phyloP scores from a whole-genome alignment of 495 filamentous ascomycete genomes.

The Parmelia sp. region DNA sequence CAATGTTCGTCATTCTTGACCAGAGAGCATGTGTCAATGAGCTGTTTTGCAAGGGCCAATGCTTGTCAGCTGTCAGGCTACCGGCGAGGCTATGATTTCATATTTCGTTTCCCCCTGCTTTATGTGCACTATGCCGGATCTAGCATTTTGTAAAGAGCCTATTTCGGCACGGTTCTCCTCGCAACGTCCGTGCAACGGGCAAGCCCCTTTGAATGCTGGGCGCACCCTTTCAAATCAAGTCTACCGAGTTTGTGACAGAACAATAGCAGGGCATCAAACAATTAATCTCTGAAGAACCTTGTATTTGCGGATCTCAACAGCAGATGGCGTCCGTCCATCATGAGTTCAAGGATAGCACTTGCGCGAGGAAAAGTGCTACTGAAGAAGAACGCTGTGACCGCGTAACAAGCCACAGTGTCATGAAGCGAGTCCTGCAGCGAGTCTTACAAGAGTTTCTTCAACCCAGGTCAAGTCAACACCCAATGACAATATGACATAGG shows the following conservation, averaged over 20 bases:
- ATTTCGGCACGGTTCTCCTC: neutral
- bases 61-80: neutral
- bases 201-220: neutral
- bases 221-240: no score
- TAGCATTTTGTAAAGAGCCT: neutral
- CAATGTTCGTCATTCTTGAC: neutral
- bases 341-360: neutral
- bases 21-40: neutral
- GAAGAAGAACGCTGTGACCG: neutral
- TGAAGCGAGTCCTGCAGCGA: neutral
- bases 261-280: neutral
- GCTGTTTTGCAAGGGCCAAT: neutral
- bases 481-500: neutral
- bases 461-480: neutral
- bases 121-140: neutral
- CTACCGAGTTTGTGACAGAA: neutral
- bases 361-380: neutral
- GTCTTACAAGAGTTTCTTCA: neutral
- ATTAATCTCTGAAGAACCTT: neutral
- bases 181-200: neutral
- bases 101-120: neutral
- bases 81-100: neutral
- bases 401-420: neutral
- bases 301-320: neutral
- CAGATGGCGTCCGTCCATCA: neutral